These are phyloP conservation scores for Podospora pseudoanserina DNA, from an alignment of 495 filamentous ascomycete genomes.

Conservation along the genomic window DNA sequence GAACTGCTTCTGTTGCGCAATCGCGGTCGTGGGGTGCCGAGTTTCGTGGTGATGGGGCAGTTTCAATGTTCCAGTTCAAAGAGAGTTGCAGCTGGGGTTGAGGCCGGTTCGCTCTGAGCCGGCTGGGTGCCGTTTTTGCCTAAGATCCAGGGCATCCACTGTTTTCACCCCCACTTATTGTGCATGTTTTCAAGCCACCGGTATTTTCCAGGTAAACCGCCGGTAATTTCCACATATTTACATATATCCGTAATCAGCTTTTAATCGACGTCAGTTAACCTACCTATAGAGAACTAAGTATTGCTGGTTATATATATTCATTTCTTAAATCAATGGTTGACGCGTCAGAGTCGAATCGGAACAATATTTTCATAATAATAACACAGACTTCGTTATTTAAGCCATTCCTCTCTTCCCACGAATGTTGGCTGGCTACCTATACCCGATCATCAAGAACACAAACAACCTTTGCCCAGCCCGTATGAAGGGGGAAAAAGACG, in stretches of 20 bases:
- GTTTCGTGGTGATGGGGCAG: conserved; percentile 9
- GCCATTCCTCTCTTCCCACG: background rate
- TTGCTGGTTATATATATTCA: too few species aligned
- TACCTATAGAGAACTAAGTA: too few species aligned
- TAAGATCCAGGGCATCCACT: background rate
- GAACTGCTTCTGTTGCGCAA: background rate
- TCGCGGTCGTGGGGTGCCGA: conserved; percentile 2
- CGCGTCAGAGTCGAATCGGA: background rate
- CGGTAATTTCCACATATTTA: background rate
- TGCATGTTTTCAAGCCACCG: background rate
- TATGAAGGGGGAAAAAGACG: background rate
- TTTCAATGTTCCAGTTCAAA: background rate
- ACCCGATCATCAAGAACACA: conserved; percentile 1
- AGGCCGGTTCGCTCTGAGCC: background rate
- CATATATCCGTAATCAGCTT: background rate
- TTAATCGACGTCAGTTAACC: background rate
- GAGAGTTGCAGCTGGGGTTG: conserved; percentile 1
- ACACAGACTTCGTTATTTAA: conserved; percentile 4
- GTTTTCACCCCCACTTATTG: background rate
- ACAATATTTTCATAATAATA: background rate
- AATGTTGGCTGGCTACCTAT: conserved; percentile 1
- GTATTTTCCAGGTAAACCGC: background rate
- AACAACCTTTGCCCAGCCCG: conserved; percentile 4
- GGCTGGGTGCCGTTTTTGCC: background rate
- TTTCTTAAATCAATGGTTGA: too few species aligned